phyloP scores from a whole-genome alignment of 116 monocot genomes.

The Phalaenopsis hybrid region DNA sequence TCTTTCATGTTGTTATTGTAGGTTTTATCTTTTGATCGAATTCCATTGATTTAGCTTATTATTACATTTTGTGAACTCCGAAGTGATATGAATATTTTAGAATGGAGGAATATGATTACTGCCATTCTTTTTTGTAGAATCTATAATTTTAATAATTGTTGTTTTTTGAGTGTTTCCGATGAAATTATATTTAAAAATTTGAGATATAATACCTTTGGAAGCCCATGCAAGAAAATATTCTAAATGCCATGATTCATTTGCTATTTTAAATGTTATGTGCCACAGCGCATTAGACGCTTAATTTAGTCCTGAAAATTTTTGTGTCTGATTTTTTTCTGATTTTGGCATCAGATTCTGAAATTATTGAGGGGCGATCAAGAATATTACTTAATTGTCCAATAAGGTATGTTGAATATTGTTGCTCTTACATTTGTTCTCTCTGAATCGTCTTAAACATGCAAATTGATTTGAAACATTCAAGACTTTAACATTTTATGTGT shows the following conservation, averaged over 20 bases:
- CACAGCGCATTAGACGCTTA: not conserved
- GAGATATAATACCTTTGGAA: not conserved
- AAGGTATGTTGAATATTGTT: conserved; percentile 41
- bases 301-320: not conserved
- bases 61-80: no score
- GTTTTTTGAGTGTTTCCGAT: not conserved
- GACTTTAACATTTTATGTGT: not conserved
- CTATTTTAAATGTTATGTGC: not conserved
- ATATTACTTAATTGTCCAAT: conserved; percentile 78
- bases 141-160: not conserved
- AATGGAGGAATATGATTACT: not conserved
- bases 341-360: conserved; percentile 55
- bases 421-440: not conserved
- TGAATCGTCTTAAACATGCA: not conserved
- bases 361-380: conserved; percentile 80
- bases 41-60: no score
- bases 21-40: no score
- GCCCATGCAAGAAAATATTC: not conserved
- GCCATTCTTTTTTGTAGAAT: not conserved
- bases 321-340: conserved; percentile 2
- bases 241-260: not conserved
- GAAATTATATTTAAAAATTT: not conserved
- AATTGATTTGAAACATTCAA: not conserved
- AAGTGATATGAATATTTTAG: not conserved
- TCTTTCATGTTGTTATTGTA: no score